Base-by-base conservation (phyloP, 2,329 filamentous ascomycete species). In the Fusarium chuoi region DNA sequence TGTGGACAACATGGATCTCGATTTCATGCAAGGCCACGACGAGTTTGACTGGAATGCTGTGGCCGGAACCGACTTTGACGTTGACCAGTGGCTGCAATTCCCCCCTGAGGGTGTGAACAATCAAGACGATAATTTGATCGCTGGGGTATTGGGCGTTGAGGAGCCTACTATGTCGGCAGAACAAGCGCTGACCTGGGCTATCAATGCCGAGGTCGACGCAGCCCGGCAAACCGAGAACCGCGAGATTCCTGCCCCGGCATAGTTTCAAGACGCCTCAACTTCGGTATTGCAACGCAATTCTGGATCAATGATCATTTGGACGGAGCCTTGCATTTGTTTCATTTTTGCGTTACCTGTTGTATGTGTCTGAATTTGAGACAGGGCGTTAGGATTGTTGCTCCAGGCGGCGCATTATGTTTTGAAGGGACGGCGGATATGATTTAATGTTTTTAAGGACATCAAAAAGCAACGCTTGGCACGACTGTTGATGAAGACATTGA, bases 41-140 rank as follows among this genome's bases (percentile, higher is more conserved):
- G 86, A 86, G 58, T 87, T 89, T 63, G 87, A 89, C 71, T 89
- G 87, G 87, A 86, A 87, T 71, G 85, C 85, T 26, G 81, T 88
- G 8, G 82, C 86, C 22, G 86, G 84, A 11, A 85, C 86, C 14
- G 87, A 88, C 68, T 85, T 89, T 66, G 88, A 90, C 62, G 87
- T 89, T 60, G 87, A 89, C 65, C 87, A 89, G 74, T 90, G 87
- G 87, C 82, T 90, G 28, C 86, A 90, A 67, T 90, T 89, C 70
- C 88, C 87, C 11, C 83, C 84, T 4, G 88, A 89, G 56, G 85
- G 84, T 12, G 82, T 83, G 17, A 84, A 82, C 66, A 81, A 79
- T 41, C 75, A 78, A 13, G 83, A 83, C n/a, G 83, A 83, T 33
- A 79, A 79, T 30, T 75, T 84, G 51, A 81, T 83, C 73, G 78